phyloP scores from a whole-genome alignment of 345 rosid genomes.

The Brassica incana region DNA sequence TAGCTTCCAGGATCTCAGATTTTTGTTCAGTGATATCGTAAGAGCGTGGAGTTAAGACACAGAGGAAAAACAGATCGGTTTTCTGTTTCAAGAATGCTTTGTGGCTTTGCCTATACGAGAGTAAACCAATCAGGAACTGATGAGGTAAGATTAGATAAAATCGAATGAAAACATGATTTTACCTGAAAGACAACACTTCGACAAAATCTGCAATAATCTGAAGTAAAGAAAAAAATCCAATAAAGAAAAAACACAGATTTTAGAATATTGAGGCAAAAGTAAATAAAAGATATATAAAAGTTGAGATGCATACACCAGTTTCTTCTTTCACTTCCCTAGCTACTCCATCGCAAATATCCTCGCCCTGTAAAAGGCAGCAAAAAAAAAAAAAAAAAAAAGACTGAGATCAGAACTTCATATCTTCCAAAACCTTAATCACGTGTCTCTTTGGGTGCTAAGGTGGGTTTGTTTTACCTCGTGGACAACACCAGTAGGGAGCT shows the following conservation, averaged over 20 bases:
- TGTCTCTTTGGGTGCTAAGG: neutral
- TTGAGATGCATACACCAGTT: conserved; percentile 63
- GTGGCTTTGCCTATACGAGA: conserved; percentile 60
- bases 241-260: neutral
- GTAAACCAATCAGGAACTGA: conserved; percentile 4
- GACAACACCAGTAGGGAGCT: conserved; percentile 77
- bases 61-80: conserved; percentile 61
- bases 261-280: conserved; percentile 4
- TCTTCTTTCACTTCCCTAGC: conserved; percentile 87
- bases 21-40: conserved; percentile 51
- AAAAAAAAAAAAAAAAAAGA: neutral
- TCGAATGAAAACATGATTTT: conserved; percentile 5
- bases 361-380: conserved; percentile 51
- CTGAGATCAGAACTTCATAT: neutral
- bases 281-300: neutral
- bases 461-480: conserved; percentile 48
- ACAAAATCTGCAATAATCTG: conserved; percentile 66
- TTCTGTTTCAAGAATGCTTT: conserved; percentile 47
- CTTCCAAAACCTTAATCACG: neutral
- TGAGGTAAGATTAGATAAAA: neutral
- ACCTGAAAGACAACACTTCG: conserved; percentile 73
- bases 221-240: neutral
- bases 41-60: conserved; percentile 50
- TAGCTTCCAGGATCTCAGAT: conserved; percentile 59
- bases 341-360: conserved; percentile 64